Evolutionary conservation across 2,329 filamentous ascomycete species (phyloP), one percentile per base, ranked within the genome.

Genomic region (Mollisiaceae sp.): DNA sequence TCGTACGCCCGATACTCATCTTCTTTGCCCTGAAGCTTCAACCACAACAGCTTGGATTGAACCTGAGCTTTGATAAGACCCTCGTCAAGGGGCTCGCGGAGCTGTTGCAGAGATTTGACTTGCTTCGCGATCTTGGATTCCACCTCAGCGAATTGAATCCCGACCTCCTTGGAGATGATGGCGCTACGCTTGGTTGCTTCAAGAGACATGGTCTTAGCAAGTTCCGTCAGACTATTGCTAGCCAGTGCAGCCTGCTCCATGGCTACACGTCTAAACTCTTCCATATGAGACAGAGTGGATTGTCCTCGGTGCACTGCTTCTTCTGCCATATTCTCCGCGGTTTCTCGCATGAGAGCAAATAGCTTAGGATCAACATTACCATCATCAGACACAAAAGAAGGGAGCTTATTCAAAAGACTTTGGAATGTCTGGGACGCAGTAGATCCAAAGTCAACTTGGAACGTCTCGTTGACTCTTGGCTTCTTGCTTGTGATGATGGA

Each of bases 401-500:
- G 68, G 14, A 75, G 61, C 47, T 70, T 72, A 35, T 70, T 66
- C 41, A 74, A 35, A 14, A 74, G 59, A 56, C 62, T 66, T 59
- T 75, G 72, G 64, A 70, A 68, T 54, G 64, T 60, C 47, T 73
- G 73, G 54, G 66, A 67, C 50, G 70, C 36, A 47, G 66, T 68
- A 1, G 68, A 70, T 35, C 86, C 85, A 75, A 90, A 87, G 73
- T 88, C 83, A 36, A 90, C 77, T 45, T 83, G 81, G 74, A 89
- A 86, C 0, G 83, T 84, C 77, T 89, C 86, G 71, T 85, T 85
- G 68, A 89, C 81, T 74, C 82, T 85, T 27, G 88, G 88, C 67
- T 84, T 85, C 63, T 82, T 85, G 15, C 81, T 85, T 0, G 87
- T 87, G 62, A 83, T 79, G 41, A 90, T 81, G 1, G 83, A 82